Percentiles rank a stretch among this genome's conserved stretches.
phyloP scores from a whole-genome alignment of 2,329 filamentous ascomycete genomes.

The Neofusicoccum kwambonambiense region DNA sequence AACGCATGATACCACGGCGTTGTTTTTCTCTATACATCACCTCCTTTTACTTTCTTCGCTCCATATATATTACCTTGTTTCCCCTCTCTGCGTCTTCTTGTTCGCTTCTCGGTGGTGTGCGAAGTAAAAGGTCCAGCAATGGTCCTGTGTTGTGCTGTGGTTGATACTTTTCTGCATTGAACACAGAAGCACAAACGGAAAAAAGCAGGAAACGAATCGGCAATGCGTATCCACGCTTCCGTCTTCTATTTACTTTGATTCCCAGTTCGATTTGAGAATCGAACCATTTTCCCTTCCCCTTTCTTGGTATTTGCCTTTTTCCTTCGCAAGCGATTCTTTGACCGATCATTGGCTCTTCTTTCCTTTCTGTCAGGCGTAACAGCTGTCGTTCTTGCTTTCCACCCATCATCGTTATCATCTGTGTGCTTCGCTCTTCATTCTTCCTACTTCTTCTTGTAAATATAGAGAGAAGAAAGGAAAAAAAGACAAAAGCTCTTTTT shows the following conservation, averaged over 20 bases:
- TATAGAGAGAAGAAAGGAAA: conserved; percentile 6
- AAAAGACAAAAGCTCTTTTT: not conserved
- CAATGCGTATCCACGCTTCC: not conserved
- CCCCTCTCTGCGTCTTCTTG: not conserved
- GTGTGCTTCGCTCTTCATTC: not conserved
- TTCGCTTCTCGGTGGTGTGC: not conserved
- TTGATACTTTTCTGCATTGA: too few relatives aligned
- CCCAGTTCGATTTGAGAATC: not conserved
- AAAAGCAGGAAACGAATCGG: not conserved
- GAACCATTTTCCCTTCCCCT: not conserved
- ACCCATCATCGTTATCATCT: too few relatives aligned
- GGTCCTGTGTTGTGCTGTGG: too few relatives aligned
- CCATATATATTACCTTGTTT: conserved; percentile 4
- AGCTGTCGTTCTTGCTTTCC: not conserved
- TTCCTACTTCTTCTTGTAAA: not conserved
- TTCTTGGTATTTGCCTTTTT: not conserved
- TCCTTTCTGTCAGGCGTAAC: not conserved
- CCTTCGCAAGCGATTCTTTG: not conserved
- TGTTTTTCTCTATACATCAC: not conserved
- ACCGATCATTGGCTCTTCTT: not conserved
- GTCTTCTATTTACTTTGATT: not conserved
- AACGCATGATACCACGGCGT: conserved; percentile 19
- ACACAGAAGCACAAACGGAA: not conserved
- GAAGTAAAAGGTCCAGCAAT: not conserved
- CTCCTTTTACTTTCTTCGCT: not conserved